Evolutionary conservation across 2,329 filamentous ascomycete genomes (phyloP), one percentile per base, ranked within the genome.

Genomic region (Fusarium keratoplasticum): DNA sequence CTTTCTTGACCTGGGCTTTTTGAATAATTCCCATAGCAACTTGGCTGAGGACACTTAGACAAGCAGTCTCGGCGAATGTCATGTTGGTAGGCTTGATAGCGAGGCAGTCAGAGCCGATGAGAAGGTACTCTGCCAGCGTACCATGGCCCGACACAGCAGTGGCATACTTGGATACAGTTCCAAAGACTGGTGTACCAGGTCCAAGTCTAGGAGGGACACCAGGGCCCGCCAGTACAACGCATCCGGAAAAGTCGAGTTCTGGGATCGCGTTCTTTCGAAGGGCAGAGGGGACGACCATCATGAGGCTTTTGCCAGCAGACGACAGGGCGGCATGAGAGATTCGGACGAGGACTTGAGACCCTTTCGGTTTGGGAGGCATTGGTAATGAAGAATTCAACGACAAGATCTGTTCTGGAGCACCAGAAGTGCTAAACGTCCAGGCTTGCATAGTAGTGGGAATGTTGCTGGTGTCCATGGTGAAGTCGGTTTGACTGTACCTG

Each of bases 111-210:
- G 14, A 58, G 1, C 16, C 35, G 16, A 58, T 58, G 9, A 38
- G 16, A 18, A 58, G 5, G 6, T 58, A 58, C 33, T 58, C 55
- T 27, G 35, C 55, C 11, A 58, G 6, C 1, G 55, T 40, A 7
- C 35, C 55, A 8, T 58, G 31, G 4, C 55, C 55, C 20, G 22
- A 58, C 35, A 58, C 35, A 5, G 55, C 55, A 2, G 55, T 58
- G 22, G 55, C 55, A n/a, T 58, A 58, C 55, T 58, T 58, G 35
- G 55, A 58, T n/a, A 58, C 55, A 4, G 55, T 58, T 9, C 55
- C 55, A 27, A 58, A 58, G 22, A 40, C 35, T n/a, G 55, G 33
- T 5, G 55, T 58, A 5, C 55, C 55, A 36, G 35, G 55, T 8
- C 22, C 35, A 27, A 58, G 25, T 10, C 33, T 40, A n/a, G 55